phyloP scores from a whole-genome alignment of 495 filamentous ascomycete genomes.

The Podospora pseudocomata region DNA sequence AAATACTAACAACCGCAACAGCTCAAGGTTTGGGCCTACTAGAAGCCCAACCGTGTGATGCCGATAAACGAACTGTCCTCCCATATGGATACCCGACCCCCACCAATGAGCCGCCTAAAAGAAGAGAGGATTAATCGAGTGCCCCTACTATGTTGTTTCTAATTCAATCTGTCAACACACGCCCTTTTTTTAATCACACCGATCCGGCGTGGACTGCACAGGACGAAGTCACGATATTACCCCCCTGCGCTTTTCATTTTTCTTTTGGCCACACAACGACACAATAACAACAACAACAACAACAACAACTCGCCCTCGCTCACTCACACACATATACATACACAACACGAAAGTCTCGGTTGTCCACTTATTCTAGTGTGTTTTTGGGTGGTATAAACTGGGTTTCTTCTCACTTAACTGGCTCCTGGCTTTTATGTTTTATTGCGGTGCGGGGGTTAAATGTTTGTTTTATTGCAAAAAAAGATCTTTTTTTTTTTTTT shows the following conservation, averaged over 20 bases:
- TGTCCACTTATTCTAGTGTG: background rate
- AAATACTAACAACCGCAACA: slow-evolving; percentile 36
- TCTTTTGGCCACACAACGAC: background rate
- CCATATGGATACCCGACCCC: slow-evolving; percentile 32
- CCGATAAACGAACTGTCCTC: slow-evolving; percentile 21
- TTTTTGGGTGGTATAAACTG: background rate
- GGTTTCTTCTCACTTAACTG: background rate
- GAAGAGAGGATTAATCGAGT: slow-evolving; percentile 26
- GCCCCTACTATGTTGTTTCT: slow-evolving; percentile 34
- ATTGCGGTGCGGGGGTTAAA: background rate
- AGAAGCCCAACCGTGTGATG: slow-evolving; percentile 24
- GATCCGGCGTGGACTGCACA: slow-evolving; percentile 40
- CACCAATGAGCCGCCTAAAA: slow-evolving; percentile 28
- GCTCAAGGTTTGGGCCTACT: slow-evolving; percentile 87
- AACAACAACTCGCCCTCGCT: background rate
- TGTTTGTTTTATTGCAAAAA: slow-evolving; percentile 2
- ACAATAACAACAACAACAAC: background rate
- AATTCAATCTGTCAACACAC: slow-evolving; percentile 42
- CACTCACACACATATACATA: background rate
- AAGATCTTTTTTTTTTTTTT: background rate
- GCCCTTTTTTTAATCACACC: slow-evolving; percentile 38
- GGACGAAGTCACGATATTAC: slow-evolving; percentile 54
- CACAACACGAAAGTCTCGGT: background rate
- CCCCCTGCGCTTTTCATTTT: background rate
- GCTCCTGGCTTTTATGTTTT: background rate